Conservation (phyloP, 2,329 filamentous ascomycete species). For the Davidsoniella neocaledoniae region DNA sequence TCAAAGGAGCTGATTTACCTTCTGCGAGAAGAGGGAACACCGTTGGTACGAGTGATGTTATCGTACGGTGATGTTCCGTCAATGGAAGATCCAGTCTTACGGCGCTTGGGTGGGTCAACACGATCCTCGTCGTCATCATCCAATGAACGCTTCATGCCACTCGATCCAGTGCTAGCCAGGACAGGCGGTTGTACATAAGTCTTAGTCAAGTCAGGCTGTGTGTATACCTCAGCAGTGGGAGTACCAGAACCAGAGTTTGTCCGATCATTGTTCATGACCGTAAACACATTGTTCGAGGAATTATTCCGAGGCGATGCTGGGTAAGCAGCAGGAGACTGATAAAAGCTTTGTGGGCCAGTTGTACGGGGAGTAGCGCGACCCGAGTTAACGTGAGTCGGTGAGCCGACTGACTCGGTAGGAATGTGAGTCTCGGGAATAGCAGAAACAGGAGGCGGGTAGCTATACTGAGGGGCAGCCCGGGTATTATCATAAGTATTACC, state of each 20-base stretch:
- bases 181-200: slow-evolving; percentile 48
- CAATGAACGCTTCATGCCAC: slow-evolving; percentile 29
- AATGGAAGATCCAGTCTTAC: slow-evolving; percentile 48
- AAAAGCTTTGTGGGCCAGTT: slow-evolving; percentile 52
- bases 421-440: slow-evolving; percentile 63
- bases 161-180: slow-evolving; percentile 44
- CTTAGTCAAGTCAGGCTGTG: slow-evolving; percentile 42
- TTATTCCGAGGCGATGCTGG: slow-evolving; percentile 60
- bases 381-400: slow-evolving; percentile 42
- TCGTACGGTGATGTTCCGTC: slow-evolving; percentile 39
- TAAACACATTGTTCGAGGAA: slow-evolving; percentile 71
- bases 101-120: slow-evolving; percentile 51
- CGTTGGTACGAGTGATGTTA: slow-evolving; percentile 29
- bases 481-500: slow-evolving; percentile 53
- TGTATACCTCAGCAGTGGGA: slow-evolving; percentile 51
- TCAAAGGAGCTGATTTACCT: slow-evolving; percentile 18
- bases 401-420: slow-evolving; percentile 67
- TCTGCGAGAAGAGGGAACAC: slow-evolving; percentile 26
- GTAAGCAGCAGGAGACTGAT: slow-evolving; percentile 51
- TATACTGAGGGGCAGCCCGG: slow-evolving; percentile 49
- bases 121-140: slow-evolving; percentile 43
- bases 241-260: slow-evolving; percentile 47
- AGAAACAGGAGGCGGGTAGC: slow-evolving; percentile 46
- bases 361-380: slow-evolving; percentile 77
- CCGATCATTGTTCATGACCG: slow-evolving; percentile 70